Conservation (phyloP, 2,329 filamentous ascomycete genomes). For the Xylariaceae sp. region DNA sequence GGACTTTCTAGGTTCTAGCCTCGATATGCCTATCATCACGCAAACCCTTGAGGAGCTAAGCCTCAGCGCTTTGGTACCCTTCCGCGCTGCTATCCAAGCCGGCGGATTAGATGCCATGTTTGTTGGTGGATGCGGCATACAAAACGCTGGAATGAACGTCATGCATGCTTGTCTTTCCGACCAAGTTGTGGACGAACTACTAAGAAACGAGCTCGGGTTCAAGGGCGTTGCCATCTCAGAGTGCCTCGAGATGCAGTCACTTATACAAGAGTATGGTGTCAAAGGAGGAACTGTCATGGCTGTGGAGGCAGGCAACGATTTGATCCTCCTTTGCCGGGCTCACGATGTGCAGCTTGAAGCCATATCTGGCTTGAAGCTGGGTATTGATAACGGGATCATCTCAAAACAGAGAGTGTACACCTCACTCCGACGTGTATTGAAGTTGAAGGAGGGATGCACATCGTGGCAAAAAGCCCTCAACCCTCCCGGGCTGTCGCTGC, state of each 20-base stretch:
- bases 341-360: slow-evolving; percentile 88
- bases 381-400: slow-evolving; percentile 87
- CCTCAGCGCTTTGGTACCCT: slow-evolving; percentile 85
- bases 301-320: slow-evolving; percentile 90
- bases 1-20: slow-evolving; percentile 84
- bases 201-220: slow-evolving; percentile 86
- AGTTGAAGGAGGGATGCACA: slow-evolving; percentile 79
- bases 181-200: slow-evolving; percentile 84
- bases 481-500: slow-evolving; percentile 70
- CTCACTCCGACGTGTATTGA: slow-evolving; percentile 73
- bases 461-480: slow-evolving; percentile 91
- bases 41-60: slow-evolving; percentile 91
- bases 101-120: slow-evolving; percentile 88
- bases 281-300: slow-evolving; percentile 97
- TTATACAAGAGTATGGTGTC: slow-evolving; percentile 95
- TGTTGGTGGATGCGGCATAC: slow-evolving; percentile 89
- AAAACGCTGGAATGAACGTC: slow-evolving; percentile 85
- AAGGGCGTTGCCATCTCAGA: slow-evolving; percentile 91
- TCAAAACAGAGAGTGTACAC: slow-evolving; percentile 73
- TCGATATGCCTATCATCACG: slow-evolving; percentile 93
- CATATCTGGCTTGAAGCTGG: slow-evolving; percentile 82
- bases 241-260: slow-evolving; percentile 92
- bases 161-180: slow-evolving; percentile 93
- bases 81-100: slow-evolving; percentile 81
- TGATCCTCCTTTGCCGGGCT: slow-evolving; percentile 82